Evolutionary conservation across 2,329 filamentous ascomycete genomes (phyloP).

Genomic region (Trichoderma sp.): DNA sequence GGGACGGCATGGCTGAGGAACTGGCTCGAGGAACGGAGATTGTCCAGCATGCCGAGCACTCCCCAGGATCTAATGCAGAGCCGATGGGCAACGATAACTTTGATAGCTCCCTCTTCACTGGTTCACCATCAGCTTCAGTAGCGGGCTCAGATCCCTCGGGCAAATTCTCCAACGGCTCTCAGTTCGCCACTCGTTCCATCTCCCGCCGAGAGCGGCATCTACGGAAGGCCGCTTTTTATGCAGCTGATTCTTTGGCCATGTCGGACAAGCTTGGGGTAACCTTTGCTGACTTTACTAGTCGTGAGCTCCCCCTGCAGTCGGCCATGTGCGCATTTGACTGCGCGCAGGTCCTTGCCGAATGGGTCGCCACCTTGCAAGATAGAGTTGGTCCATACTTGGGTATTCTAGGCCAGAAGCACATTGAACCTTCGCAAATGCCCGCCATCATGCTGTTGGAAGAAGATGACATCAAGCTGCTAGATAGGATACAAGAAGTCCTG

Average conservation of each 20-base stretch:
- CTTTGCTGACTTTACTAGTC: conserved; percentile 79
- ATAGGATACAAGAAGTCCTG: conserved; percentile 80
- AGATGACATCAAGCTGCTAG: conserved; percentile 82
- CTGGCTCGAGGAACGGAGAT: conserved; percentile 76
- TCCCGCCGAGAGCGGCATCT: conserved; percentile 83
- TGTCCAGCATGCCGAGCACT: conserved; percentile 69
- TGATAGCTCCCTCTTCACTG: conserved; percentile 51
- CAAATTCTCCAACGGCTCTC: conserved; percentile 35
- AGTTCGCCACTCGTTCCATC: conserved; percentile 45
- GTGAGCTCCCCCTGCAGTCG: conserved; percentile 85
- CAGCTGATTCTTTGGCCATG: conserved; percentile 87
- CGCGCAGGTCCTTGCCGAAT: conserved; percentile 90
- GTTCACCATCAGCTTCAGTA: conserved; percentile 53
- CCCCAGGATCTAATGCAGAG: conserved; percentile 53
- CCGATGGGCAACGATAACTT: conserved; percentile 46
- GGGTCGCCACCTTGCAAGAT: conserved; percentile 90
- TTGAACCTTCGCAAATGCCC: conserved; percentile 78
- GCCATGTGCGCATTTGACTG: conserved; percentile 94
- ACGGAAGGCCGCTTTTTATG: conserved; percentile 93
- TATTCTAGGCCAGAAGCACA: conserved; percentile 77
- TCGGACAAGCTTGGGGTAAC: conserved; percentile 83
- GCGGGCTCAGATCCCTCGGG: conserved; percentile 51
- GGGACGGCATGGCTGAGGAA: conserved; percentile 87
- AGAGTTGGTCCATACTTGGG: conserved; percentile 89
- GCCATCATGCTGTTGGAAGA: conserved; percentile 89